Conservation (phyloP, 2,329 filamentous ascomycete genomes). For the Sporothrix euskadiensis region DNA sequence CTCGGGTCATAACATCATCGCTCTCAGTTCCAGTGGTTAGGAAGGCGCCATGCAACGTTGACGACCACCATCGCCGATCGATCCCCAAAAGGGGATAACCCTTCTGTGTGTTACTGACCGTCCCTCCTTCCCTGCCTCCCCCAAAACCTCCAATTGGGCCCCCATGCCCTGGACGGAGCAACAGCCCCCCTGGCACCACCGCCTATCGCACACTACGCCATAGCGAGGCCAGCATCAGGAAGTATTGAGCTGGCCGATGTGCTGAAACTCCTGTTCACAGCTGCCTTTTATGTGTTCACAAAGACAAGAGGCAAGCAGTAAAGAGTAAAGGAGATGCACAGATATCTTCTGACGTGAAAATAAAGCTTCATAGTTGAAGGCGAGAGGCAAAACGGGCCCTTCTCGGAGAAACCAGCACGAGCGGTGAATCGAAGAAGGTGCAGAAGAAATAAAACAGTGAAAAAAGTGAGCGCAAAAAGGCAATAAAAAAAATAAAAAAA, state of each 20-base stretch:
- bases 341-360: neutral
- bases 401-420: neutral
- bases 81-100: constrained; percentile 13
- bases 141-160: neutral
- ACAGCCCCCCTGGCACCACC: neutral
- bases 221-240: neutral
- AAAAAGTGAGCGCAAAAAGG: neutral
- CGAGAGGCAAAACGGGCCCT: neutral
- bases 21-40: constrained; percentile 23
- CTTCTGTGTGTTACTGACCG: constrained; percentile 9
- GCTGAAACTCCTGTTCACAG: neutral
- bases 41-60: constrained; percentile 36
- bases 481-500: neutral
- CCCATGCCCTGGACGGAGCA: constrained; percentile 8
- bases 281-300: neutral
- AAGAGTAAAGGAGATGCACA: neutral
- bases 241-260: neutral
- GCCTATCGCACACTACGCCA: constrained; percentile 10
- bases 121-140: neutral
- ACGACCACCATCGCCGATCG: constrained; percentile 17
- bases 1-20: constrained; percentile 37
- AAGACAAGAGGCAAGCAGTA: neutral
- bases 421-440: constrained; percentile 4
- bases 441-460: neutral
- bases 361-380: neutral